Conservation (phyloP, 1,284 basidiomycete species). For the Melampsora americana region DNA sequence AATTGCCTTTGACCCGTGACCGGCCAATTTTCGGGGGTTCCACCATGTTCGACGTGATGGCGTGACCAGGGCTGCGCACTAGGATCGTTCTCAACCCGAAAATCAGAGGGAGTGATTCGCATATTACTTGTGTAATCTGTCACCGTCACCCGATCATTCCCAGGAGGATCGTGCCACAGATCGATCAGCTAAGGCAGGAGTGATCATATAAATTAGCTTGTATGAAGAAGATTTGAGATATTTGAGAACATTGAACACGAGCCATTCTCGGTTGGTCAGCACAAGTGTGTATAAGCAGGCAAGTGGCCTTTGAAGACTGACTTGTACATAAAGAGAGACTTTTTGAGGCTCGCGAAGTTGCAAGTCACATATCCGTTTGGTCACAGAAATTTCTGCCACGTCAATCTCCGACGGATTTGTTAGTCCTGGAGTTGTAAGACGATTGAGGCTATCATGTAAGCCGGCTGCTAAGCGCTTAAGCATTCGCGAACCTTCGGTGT, state of each 20-base stretch:
- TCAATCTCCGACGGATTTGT: neutral
- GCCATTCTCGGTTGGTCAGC: neutral
- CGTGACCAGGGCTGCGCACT: neutral
- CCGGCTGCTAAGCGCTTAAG: neutral
- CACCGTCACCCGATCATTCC: slow-evolving; percentile 31
- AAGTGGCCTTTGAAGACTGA: neutral
- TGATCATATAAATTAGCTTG: neutral
- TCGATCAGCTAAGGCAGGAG: slow-evolving; percentile 14
- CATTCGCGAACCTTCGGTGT: neutral
- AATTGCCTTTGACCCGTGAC: slow-evolving; percentile 9
- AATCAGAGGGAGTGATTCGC: neutral
- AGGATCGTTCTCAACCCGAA: neutral
- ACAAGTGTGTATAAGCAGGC: neutral
- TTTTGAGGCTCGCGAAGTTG: neutral
- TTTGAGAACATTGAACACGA: neutral
- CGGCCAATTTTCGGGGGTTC: slow-evolving; percentile 1
- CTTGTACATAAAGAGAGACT: slow-evolving; percentile 33
- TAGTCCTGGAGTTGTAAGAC: neutral
- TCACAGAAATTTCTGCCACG: slow-evolving; percentile 3
- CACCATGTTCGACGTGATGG: slow-evolving; percentile 1
- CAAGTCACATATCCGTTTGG: slow-evolving; percentile 17
- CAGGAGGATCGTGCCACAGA: slow-evolving; percentile 11
- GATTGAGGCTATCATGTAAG: neutral
- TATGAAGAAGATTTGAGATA: neutral
- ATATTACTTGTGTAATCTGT: slow-evolving; percentile 21